Evolutionary conservation across 129 eudicot genomes (phyloP).

Genomic region (Sambucus nigra): DNA sequence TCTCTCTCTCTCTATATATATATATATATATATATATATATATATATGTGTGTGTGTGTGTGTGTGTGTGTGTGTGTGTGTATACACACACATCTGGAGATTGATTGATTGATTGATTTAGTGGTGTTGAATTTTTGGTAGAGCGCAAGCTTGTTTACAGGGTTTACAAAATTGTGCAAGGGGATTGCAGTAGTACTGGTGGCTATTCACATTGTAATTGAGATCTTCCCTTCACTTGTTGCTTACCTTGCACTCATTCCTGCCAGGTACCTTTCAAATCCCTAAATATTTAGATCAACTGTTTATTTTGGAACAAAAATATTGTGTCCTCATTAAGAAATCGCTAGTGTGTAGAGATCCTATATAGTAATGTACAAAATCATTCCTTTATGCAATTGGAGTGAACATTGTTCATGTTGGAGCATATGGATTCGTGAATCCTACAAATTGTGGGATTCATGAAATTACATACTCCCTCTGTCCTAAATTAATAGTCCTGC

Average conservation of each 20-base stretch:
- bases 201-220: constrained; percentile 77
- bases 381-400: no score
- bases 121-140: constrained; percentile 15
- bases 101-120: constrained; percentile 3
- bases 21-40: neutral
- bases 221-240: constrained; percentile 63
- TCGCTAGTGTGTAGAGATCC: no score
- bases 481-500: no score
- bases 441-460: no score
- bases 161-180: constrained; percentile 86
- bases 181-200: constrained; percentile 80
- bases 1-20: neutral
- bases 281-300: no score
- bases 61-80: neutral
- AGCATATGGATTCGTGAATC: no score
- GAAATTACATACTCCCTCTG: no score
- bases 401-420: no score
- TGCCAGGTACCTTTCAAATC: constrained; percentile 74
- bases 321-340: no score
- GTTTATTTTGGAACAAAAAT: no score
- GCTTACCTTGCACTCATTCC: constrained; percentile 88
- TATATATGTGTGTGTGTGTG: neutral
- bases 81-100: neutral
- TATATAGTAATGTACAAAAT: no score
- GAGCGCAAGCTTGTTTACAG: constrained; percentile 47